Conservation (phyloP, 1,139 yeast genomes). For the Zygosaccharomyces sapae region DNA sequence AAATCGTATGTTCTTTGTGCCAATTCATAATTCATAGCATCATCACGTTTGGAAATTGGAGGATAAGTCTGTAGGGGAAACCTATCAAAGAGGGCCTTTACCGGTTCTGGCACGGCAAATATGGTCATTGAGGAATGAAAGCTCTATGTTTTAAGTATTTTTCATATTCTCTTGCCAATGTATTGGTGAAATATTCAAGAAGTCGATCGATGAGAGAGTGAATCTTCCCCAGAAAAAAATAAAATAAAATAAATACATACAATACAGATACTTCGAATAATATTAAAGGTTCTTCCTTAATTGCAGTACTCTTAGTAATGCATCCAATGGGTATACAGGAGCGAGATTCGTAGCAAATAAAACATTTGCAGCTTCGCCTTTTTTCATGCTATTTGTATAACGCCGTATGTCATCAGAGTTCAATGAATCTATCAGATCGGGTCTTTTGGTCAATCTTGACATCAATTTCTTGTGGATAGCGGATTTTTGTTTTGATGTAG, state of each 20-base stretch:
- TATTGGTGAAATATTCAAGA: too few relatives aligned
- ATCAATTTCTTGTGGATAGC: constrained; percentile 20
- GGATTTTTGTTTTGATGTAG: constrained; percentile 33
- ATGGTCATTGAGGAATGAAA: constrained; percentile 1
- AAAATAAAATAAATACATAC: not conserved
- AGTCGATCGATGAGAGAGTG: too few relatives aligned
- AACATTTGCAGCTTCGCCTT: constrained; percentile 42
- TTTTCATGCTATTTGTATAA: constrained; percentile 32
- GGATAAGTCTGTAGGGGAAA: constrained; percentile 24
- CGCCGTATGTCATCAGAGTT: constrained; percentile 23
- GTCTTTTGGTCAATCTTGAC: constrained; percentile 15
- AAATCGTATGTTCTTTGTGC: constrained; percentile 17
- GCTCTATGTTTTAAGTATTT: too few relatives aligned
- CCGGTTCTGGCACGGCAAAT: constrained; percentile 19
- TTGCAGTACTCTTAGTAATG: constrained; percentile 21
- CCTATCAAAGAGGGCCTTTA: constrained; percentile 22
- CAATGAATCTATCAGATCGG: constrained; percentile 10
- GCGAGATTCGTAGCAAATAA: constrained; percentile 43
- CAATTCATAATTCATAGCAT: constrained; percentile 15
- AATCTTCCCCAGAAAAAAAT: too few relatives aligned
- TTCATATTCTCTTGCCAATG: too few relatives aligned
- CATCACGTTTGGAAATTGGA: constrained; percentile 18
- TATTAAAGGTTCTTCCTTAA: constrained; percentile 11
- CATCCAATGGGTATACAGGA: constrained; percentile 29
- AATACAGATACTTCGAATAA: not conserved